Evolutionary conservation across 805 yeast genomes (phyloP).

Genomic region (Phaffomyces antillensis): DNA sequence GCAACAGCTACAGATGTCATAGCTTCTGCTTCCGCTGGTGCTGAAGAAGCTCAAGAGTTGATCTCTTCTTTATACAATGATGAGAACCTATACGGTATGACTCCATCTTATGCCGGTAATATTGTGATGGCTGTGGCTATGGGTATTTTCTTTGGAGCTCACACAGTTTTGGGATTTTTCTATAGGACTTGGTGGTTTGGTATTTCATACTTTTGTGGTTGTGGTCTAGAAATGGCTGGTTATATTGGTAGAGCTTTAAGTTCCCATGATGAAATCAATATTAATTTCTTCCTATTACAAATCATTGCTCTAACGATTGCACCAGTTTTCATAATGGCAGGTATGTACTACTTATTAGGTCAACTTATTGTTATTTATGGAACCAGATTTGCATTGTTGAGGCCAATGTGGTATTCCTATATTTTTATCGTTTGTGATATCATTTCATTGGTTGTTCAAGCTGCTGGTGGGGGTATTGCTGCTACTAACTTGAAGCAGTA

Average conservation of each 20-base stretch:
- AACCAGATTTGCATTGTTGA: slow-evolving; percentile 38
- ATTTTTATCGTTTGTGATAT: slow-evolving; percentile 64
- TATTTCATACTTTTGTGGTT: slow-evolving; percentile 46
- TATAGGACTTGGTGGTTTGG: slow-evolving; percentile 63
- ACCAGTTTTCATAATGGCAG: slow-evolving; percentile 83
- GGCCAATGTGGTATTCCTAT: slow-evolving; percentile 55
- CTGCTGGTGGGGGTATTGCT: slow-evolving; percentile 50
- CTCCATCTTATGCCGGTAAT: slow-evolving; percentile 54
- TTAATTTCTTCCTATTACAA: slow-evolving; percentile 50
- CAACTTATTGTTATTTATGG: slow-evolving; percentile 61
- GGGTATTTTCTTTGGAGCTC: slow-evolving; percentile 37
- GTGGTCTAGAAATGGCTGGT: slow-evolving; percentile 58
- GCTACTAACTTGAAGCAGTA: slow-evolving; percentile 33
- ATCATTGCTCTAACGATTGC: slow-evolving; percentile 65
- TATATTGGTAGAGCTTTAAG: slow-evolving; percentile 54
- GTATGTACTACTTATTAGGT: slow-evolving; percentile 65
- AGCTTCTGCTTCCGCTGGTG: slow-evolving; percentile 8
- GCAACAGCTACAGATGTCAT: slow-evolving; percentile 9
- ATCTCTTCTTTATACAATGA: slow-evolving; percentile 6
- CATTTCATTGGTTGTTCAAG: slow-evolving; percentile 59
- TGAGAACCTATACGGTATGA: slow-evolving; percentile 29
- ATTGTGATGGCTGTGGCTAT: slow-evolving; percentile 48
- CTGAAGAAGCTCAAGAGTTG: not conserved
- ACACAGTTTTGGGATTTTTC: slow-evolving; percentile 35
- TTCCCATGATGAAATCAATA: slow-evolving; percentile 27